phyloP scores from a whole-genome alignment of 495 filamentous ascomycete species.

The Penicillium coprophilum region DNA sequence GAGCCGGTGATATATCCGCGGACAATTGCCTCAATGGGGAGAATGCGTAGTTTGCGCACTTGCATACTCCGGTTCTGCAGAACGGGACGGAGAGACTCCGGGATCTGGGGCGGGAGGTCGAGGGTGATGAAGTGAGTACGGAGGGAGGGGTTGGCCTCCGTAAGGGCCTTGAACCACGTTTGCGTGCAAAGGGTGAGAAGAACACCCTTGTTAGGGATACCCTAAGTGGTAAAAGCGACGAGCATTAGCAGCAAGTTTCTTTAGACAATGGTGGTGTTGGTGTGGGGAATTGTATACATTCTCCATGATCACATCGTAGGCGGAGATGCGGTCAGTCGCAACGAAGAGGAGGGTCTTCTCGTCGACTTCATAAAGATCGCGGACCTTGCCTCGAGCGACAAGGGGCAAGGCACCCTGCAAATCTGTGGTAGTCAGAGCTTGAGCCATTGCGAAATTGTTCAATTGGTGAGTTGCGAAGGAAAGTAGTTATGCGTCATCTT shows the following conservation, averaged over 20 bases:
- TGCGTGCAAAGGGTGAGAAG: conserved; percentile 81
- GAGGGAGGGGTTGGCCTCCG: conserved; percentile 61
- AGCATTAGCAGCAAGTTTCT: conserved; percentile 2
- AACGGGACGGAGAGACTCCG: conserved; percentile 45
- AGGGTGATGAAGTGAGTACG: conserved; percentile 76
- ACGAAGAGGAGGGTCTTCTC: conserved; percentile 80
- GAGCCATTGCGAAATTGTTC: conserved; percentile 37
- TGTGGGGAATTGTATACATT: conserved; percentile 54
- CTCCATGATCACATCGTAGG: conserved; percentile 88
- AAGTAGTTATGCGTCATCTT: conserved; percentile 25
- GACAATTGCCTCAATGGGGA: conserved; percentile 90
- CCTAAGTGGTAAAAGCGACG: conserved; percentile 41
- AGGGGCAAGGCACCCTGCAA: conserved; percentile 55
- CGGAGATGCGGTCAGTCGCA: conserved; percentile 88
- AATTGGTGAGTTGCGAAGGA: conserved; percentile 14
- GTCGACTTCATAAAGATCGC: conserved; percentile 77
- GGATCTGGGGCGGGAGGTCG: conserved; percentile 57
- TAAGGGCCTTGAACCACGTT: conserved; percentile 81
- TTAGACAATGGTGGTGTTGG: conserved; percentile 5
- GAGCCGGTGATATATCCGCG: conserved; percentile 93
- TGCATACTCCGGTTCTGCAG: conserved; percentile 77
- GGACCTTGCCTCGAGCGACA: conserved; percentile 72
- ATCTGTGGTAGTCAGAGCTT: conserved; percentile 52
- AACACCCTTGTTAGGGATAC: conserved; percentile 78
- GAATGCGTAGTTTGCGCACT: conserved; percentile 72